Base-by-base conservation (phyloP, 441 rosid species). In the Aleurites moluccanus region DNA sequence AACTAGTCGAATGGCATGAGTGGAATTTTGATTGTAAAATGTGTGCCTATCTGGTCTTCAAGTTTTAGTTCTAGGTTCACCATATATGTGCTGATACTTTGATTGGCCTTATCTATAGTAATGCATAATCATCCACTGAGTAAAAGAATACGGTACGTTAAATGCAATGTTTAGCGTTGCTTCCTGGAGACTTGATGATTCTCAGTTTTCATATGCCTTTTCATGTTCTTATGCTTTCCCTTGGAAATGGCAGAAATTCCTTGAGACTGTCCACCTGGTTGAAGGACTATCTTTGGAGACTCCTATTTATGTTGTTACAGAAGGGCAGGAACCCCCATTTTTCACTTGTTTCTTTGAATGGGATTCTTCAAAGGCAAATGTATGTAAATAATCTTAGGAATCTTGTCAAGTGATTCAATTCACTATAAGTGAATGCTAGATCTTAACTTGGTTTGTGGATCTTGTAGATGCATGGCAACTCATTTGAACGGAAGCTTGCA, bases 401-500 rank as follows among this genome's bases (percentile, higher is more conserved):
- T 11, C 44, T 35, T 57, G 56, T 25, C 15, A 13, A 40, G 64
- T 18, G 6, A 70, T 66, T 66, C 11, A 35, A 16, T 27, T 3
- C 1, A 53, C 6, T 20, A 23, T 25, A 23, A 33, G 1, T 23
- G 27, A 21, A 49, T 64, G n/a, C 35, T 56, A 2, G 6, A 49
- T 30, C 27, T 63, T 64, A 14, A 76, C 65, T 53, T 40, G 18
- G 35, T 70, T 56, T 15, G 44, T 61, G 53, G 64, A 55, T 23
- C 45, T 76, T 83, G 74, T 80, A 92, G 98, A 86, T 94, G 94
- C 93, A 82, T 77, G 97, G 99, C 50, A 90, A 94, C 86, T 94
- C 99, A 28, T 94, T 91, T 79, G 94, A 94, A 82, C 83, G 97
- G 82, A 94, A 91, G 84, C 97, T 94, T 47, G 87, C 84, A 72